These are phyloP conservation scores for Malus hybrid DNA, from an alignment of 331 rosid species.

Conservation along the genomic window DNA sequence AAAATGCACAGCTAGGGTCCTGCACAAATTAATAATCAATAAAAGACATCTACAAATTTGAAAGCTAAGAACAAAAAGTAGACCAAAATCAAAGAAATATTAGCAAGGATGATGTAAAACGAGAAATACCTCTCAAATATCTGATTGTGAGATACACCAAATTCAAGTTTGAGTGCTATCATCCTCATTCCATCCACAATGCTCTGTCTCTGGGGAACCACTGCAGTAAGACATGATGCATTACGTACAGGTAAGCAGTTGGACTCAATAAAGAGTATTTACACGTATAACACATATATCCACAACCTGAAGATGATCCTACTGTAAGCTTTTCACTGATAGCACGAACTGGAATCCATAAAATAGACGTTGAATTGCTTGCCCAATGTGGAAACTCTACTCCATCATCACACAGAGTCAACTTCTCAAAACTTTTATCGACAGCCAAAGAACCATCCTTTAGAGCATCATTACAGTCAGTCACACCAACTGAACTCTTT, in stretches of 20 bases:
- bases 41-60: neutral
- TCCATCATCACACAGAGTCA: conserved; percentile 54
- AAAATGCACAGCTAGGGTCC: conserved; percentile 96
- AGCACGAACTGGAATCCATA: conserved; percentile 84
- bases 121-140: conserved; percentile 65
- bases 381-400: conserved; percentile 96
- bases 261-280: neutral
- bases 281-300: neutral
- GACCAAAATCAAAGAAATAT: neutral
- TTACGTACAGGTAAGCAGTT: conserved; percentile 10
- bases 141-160: conserved; percentile 88
- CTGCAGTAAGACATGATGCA: conserved; percentile 25
- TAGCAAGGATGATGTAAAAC: too few species aligned
- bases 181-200: conserved; percentile 98
- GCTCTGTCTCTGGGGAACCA: conserved; percentile 59
- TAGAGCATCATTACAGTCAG: conserved; percentile 27
- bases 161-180: conserved; percentile 87
- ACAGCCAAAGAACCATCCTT: conserved; percentile 27
- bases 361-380: conserved; percentile 62
- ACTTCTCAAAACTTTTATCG: conserved; percentile 41
- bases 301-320: conserved; percentile 92
- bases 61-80: neutral
- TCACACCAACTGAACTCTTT: conserved; percentile 30
- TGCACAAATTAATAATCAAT: conserved; percentile 18
- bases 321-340: conserved; percentile 61